Conservation (phyloP, 2,329 filamentous ascomycete species). For the Ophiostoma piceae region DNA sequence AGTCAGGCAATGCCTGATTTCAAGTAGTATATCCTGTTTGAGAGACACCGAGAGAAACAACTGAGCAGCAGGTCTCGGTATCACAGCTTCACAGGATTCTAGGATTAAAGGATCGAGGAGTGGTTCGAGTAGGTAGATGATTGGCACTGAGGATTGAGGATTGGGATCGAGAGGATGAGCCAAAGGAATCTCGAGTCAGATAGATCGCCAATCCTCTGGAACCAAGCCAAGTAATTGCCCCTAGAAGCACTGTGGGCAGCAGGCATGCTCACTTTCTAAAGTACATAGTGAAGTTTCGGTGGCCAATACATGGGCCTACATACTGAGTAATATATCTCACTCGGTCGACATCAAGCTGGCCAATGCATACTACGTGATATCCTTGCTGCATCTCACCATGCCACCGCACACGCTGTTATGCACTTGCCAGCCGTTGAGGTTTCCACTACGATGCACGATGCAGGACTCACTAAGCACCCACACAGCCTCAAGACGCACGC, state of each 20-base stretch:
- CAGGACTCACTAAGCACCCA: not conserved
- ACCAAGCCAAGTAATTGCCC: not conserved
- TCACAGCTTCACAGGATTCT: no score
- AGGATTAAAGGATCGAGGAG: no score
- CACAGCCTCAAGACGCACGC: constrained; percentile 2
- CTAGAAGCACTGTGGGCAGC: not conserved
- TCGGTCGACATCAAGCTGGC: not conserved
- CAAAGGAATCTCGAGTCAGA: not conserved
- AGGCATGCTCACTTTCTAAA: no score
- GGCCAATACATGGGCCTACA: not conserved
- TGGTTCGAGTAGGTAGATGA: no score
- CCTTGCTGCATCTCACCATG: not conserved
- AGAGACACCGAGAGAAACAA: not conserved
- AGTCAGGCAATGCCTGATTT: not conserved
- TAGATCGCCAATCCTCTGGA: not conserved
- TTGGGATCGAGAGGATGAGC: not conserved
- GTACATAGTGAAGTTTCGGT: not conserved
- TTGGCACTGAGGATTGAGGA: not conserved
- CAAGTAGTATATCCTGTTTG: not conserved
- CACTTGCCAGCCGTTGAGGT: not conserved
- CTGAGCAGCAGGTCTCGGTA: not conserved
- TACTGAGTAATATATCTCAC: no score
- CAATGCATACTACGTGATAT: not conserved
- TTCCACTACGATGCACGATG: not conserved
- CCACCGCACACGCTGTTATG: not conserved